These are phyloP conservation scores for Xanthoconium separans DNA, from an alignment of 1,284 basidiomycete genomes.

Conservation along the genomic window DNA sequence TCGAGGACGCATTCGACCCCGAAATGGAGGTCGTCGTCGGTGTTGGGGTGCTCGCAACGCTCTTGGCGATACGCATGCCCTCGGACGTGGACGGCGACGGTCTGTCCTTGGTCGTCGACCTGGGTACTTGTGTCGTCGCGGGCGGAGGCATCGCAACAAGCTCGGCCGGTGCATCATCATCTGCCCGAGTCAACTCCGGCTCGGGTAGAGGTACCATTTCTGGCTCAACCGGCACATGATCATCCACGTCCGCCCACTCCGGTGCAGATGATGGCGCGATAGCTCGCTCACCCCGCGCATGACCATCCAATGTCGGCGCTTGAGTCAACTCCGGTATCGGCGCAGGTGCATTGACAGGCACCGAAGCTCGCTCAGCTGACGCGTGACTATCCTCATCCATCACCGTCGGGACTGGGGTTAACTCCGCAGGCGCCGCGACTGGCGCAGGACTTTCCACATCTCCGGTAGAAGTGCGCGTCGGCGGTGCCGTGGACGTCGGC, in stretches of 20 bases:
- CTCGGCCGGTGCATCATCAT: too few relatives aligned
- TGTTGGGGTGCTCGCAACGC: not conserved
- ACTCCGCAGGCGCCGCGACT: not conserved
- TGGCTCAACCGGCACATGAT: not conserved
- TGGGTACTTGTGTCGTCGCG: not conserved
- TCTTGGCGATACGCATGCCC: not conserved
- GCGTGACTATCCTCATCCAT: not conserved
- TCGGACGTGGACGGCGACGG: not conserved
- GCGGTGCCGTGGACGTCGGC: not conserved
- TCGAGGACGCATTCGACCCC: not conserved
- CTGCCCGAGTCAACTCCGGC: too few relatives aligned
- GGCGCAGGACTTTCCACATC: not conserved
- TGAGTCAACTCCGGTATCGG: not conserved
- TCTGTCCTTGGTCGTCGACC: not conserved
- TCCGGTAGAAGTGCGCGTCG: not conserved
- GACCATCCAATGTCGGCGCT: not conserved
- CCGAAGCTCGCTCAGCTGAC: not conserved
- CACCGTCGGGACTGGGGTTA: too few relatives aligned
- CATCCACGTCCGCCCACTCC: too few relatives aligned
- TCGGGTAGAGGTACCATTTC: too few relatives aligned
- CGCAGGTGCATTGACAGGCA: not conserved
- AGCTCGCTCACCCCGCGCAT: not conserved
- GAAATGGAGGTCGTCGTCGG: not conserved
- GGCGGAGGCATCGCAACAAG: not conserved
- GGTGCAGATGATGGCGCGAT: too few relatives aligned